phyloP scores from a whole-genome alignment of 768 basidiomycete species.

The Flagelloscypha sp. region DNA sequence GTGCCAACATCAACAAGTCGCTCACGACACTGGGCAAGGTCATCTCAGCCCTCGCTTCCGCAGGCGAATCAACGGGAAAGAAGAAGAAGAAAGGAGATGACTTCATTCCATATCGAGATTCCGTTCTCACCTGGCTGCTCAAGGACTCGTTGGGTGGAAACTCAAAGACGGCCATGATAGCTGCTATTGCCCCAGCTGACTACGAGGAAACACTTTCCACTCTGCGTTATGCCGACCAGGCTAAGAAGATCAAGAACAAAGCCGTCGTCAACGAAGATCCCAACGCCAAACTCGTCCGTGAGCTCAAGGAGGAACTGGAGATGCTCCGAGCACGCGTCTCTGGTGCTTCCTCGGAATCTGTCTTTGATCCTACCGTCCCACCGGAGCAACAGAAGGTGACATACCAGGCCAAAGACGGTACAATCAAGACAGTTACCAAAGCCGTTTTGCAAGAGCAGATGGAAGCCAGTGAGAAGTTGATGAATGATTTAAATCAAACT shows the following conservation, averaged over 20 bases:
- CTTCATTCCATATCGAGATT: slow-evolving; percentile 96
- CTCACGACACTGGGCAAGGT: slow-evolving; percentile 97
- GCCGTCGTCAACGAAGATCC: slow-evolving; percentile 99
- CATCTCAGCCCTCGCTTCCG: slow-evolving; percentile 80
- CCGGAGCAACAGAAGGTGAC: slow-evolving; percentile 94
- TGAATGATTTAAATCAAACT: slow-evolving; percentile 89
- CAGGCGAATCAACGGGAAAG: slow-evolving; percentile 48
- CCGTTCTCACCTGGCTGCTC: slow-evolving; percentile 94
- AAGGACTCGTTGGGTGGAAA: slow-evolving; percentile 97
- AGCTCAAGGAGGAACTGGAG: slow-evolving; percentile 97
- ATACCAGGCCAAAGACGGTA: slow-evolving; percentile 88
- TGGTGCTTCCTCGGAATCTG: slow-evolving; percentile 50
- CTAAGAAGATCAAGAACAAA: slow-evolving; percentile 99
- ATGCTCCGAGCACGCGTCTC: slow-evolving; percentile 82
- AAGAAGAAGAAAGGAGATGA: slow-evolving; percentile 81
- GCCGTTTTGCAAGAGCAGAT: slow-evolving; percentile 97
- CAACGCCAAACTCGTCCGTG: slow-evolving; percentile 95
- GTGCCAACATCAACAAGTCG: slow-evolving; percentile 98
- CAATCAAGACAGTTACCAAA: slow-evolving; percentile 92
- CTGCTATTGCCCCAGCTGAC: slow-evolving; percentile 96
- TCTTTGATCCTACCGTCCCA: slow-evolving; percentile 82
- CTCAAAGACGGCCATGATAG: slow-evolving; percentile 99
- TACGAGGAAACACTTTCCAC: slow-evolving; percentile 98
- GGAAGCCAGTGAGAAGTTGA: slow-evolving; percentile 89
- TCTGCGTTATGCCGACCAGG: slow-evolving; percentile 94